Percentiles rank a stretch among this genome's conserved stretches.
These are phyloP conservation scores for Theobroma grandiflorum DNA, from an alignment of 441 rosid genomes.

Conservation along the genomic window DNA sequence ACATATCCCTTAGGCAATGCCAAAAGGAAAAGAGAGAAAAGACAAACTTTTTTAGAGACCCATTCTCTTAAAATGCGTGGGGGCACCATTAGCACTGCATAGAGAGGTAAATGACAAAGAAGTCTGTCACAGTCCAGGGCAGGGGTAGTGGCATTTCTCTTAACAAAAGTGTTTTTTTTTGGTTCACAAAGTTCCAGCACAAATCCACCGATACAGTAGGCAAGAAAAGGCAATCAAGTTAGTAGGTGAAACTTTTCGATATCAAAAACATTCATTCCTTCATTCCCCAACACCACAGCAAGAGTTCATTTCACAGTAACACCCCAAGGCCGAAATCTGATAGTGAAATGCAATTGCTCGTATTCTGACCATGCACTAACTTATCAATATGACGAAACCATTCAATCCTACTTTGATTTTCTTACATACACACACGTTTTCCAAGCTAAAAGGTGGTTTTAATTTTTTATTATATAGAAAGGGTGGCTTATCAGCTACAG, in stretches of 20 bases:
- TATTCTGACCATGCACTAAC: slow-evolving; percentile 35
- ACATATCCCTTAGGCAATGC: not conserved
- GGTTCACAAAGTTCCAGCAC: slow-evolving; percentile 20
- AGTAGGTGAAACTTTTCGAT: slow-evolving; percentile 8
- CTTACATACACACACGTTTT: not conserved
- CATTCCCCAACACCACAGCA: too few species aligned
- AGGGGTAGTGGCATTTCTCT: not conserved
- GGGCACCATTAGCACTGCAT: slow-evolving; percentile 14
- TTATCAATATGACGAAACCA: slow-evolving; percentile 33
- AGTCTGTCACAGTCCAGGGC: not conserved
- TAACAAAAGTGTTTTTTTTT: not conserved
- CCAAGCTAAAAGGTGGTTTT: not conserved
- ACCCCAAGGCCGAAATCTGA: not conserved
- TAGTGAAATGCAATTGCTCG: slow-evolving; percentile 47
- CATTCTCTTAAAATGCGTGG: not conserved
- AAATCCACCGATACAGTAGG: not conserved
- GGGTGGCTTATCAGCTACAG: slow-evolving; percentile 31
- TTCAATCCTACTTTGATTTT: not conserved
- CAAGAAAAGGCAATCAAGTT: not conserved
- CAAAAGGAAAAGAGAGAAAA: not conserved
- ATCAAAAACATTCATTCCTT: not conserved
- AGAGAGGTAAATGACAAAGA: not conserved
- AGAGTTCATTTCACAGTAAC: not conserved
- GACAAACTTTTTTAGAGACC: not conserved
- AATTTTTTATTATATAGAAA: not conserved